Evolutionary conservation across 1,139 yeast species (phyloP).

Genomic region (Candida dubliniensis): DNA sequence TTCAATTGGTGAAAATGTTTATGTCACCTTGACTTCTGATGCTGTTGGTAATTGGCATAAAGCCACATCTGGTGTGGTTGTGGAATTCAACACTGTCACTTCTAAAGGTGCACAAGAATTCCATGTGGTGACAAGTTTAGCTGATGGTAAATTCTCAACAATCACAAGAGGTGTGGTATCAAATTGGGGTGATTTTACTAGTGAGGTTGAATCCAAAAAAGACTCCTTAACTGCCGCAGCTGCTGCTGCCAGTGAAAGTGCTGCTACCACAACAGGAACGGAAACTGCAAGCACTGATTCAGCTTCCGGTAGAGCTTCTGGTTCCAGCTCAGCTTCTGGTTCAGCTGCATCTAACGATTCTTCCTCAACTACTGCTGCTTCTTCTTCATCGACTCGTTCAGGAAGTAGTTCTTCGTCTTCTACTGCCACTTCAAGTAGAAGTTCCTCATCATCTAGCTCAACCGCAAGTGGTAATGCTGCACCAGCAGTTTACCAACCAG

Average conservation of each 20-base stretch:
- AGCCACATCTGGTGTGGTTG: conserved; percentile 16
- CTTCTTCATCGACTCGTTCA: conserved; percentile 1
- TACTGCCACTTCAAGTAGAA: conserved; percentile 10
- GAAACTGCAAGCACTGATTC: background rate
- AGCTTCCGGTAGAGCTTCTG: conserved; percentile 1
- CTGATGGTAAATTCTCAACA: conserved; percentile 13
- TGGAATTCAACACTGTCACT: conserved; percentile 13
- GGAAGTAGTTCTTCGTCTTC: conserved; percentile 10
- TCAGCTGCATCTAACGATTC: background rate
- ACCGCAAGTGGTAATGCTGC: conserved; percentile 13
- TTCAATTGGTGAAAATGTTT: conserved; percentile 14
- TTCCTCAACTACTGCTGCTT: background rate
- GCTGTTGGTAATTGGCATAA: conserved; percentile 11
- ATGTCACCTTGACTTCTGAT: conserved; percentile 18
- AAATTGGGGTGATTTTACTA: conserved; percentile 16
- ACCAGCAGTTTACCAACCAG: conserved; percentile 14
- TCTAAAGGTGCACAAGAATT: conserved; percentile 10
- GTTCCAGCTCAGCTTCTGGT: conserved; percentile 3
- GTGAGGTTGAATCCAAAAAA: conserved; percentile 14
- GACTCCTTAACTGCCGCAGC: conserved; percentile 5
- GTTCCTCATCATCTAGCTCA: conserved; percentile 8
- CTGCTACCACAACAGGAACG: background rate
- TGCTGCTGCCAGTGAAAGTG: conserved; percentile 2
- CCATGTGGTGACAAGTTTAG: conserved; percentile 16
- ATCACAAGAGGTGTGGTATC: conserved; percentile 16